These are phyloP conservation scores for Globisporangium radiosum DNA, from an alignment of 352 stramenopile species.

Conservation along the genomic window DNA sequence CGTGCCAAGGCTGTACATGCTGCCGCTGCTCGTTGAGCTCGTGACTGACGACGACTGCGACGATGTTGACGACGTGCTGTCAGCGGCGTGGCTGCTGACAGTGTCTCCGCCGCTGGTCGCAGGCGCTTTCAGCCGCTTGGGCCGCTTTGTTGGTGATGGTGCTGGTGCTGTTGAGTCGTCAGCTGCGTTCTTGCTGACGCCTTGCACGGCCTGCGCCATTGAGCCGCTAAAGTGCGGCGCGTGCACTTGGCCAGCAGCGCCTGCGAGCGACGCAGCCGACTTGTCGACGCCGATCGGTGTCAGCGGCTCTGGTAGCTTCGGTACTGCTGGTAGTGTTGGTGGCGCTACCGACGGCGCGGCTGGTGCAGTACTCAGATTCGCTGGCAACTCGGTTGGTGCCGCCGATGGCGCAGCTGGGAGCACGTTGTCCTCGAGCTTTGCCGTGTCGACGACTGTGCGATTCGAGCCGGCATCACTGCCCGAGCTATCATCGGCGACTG, in stretches of 20 bases:
- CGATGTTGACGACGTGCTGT: slow-evolving; percentile 4
- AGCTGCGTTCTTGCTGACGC: slow-evolving; percentile 9
- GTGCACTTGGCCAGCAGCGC: slow-evolving; percentile 9
- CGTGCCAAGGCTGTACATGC: slow-evolving; percentile 47
- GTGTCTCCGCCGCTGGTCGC: neutral
- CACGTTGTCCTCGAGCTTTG: slow-evolving; percentile 11
- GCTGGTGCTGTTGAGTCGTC: neutral
- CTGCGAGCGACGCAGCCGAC: neutral
- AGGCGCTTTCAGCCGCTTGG: slow-evolving; percentile 4
- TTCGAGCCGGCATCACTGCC: neutral
- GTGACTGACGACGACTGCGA: slow-evolving; percentile 19
- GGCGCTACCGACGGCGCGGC: neutral
- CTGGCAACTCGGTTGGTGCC: neutral
- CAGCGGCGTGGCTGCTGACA: slow-evolving; percentile 6
- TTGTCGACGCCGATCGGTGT: no score
- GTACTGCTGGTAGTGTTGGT: neutral
- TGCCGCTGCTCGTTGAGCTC: slow-evolving; percentile 34
- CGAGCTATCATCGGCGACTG: neutral
- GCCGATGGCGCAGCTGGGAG: slow-evolving; percentile 1
- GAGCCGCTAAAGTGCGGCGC: slow-evolving; percentile 6
- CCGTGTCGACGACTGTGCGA: no score
- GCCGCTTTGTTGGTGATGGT: neutral
- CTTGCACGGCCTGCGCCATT: slow-evolving; percentile 4
- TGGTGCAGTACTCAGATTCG: neutral
- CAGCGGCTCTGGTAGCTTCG: no score